Conservation (phyloP, 345 rosid species). For the Capsella bursapastoris region DNA sequence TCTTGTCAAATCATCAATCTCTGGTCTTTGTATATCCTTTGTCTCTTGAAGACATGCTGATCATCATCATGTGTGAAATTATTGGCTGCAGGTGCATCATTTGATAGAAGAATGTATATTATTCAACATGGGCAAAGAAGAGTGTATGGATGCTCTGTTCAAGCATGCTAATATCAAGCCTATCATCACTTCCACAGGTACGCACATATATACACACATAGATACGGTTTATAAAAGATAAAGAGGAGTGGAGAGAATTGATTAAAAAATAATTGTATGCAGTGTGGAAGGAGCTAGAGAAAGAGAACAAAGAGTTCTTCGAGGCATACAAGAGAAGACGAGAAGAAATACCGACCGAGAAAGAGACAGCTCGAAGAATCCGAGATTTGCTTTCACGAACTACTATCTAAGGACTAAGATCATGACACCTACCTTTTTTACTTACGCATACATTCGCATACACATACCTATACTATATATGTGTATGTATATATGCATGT, state of each 20-base stretch:
- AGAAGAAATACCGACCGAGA: constrained; percentile 45
- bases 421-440: constrained; percentile 13
- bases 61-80: neutral
- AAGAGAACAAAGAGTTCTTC: constrained; percentile 89
- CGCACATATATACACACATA: neutral
- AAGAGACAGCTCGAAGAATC: constrained; percentile 53
- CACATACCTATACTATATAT: neutral
- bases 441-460: constrained; percentile 2
- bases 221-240: neutral
- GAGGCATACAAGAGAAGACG: constrained; percentile 61
- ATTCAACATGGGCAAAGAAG: constrained; percentile 87
- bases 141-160: constrained; percentile 90
- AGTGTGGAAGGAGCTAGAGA: constrained; percentile 97
- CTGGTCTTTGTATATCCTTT: neutral
- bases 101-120: constrained; percentile 89
- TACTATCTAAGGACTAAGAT: constrained; percentile 29
- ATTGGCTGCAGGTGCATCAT: constrained; percentile 73
- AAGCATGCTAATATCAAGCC: constrained; percentile 87
- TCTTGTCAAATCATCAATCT: neutral
- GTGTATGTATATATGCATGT: neutral
- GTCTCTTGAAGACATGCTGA: neutral
- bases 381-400: constrained; percentile 45
- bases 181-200: constrained; percentile 89
- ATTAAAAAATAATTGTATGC: constrained; percentile 6
- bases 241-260: neutral